Evolutionary conservation across 306 rosid species (phyloP), one percentile per base, ranked within the genome.

Genomic region (Prunus dulcis): DNA sequence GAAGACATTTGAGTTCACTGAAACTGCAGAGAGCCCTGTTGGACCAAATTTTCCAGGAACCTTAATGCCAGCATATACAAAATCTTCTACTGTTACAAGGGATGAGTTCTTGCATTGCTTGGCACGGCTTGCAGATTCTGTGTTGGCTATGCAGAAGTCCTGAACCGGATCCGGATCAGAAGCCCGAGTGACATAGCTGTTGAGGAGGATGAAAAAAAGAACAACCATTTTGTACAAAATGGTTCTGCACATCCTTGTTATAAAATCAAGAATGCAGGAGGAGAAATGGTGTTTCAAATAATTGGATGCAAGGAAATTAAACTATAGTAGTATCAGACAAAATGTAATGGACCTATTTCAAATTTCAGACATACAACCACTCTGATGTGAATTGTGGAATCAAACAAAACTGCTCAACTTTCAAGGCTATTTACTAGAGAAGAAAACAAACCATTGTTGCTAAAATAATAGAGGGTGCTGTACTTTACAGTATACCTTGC

Each of bases 81-180:
- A 95, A 63, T 95, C 99, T 68, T 89, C 88, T 0, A 89, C 90
- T 0, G 87, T 91, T 45, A 83, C 92, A 2, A 76, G 32, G 12
- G 97, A 92, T 58, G 96, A 81, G 73, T 92, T 95, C 89, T 90
- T 92, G 89, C 97, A 92, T 27, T 73, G 76, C 43, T 30, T 74
- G 78, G 38, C 69, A 67, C 71, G 56, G 7, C 43, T 80, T 57
- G 80, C 67, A 32, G 79, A 23, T 28, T 45, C 73, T 62, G 81
- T 74, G 75, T 50, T 55, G 49, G 91, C 82, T 84, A 95, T 69
- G 82, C 99, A 92, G 84, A 85, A 92, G 87, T 95, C 97, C 53
- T 83, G 82, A 23, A 92, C 84, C 3, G 97, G 97, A 84, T 95
- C 99, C 2, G 99, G 96, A 53, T 95, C 99, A 70, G 99, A 90